Conservation (phyloP, 2,329 filamentous ascomycete genomes). For the Neopestalotiopsis clavispora region DNA sequence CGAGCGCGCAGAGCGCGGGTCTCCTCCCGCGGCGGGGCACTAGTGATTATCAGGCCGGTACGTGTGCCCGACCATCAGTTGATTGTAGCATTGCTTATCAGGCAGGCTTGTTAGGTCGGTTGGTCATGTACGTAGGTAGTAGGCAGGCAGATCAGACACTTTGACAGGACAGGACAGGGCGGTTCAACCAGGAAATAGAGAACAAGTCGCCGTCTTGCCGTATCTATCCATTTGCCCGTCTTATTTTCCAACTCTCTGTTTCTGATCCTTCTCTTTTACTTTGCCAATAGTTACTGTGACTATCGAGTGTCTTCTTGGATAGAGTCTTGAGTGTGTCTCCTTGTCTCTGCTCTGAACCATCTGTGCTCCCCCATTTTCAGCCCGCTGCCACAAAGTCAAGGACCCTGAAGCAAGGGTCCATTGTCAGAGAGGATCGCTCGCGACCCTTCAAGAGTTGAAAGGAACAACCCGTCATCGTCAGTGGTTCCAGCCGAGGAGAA, state of each 20-base stretch:
- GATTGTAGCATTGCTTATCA: not conserved
- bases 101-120: constrained; percentile 1
- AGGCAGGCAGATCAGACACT: not conserved
- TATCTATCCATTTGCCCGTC: not conserved
- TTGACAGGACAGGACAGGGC: not conserved
- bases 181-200: not conserved
- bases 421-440: not conserved
- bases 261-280: not conserved
- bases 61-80: not conserved
- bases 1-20: not conserved
- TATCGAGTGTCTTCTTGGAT: not conserved
- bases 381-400: not conserved
- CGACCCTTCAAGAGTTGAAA: constrained; percentile 1
- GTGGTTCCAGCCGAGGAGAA: not conserved
- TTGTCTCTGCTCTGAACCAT: not conserved
- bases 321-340: not conserved
- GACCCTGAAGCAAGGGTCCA: not conserved
- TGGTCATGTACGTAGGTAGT: not conserved
- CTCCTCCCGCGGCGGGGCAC: not conserved
- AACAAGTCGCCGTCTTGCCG: not conserved
- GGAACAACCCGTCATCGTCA: not conserved
- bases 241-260: not conserved
- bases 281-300: not conserved
- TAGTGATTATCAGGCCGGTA: not conserved
- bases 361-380: not conserved